A percentile compares a stretch with the other conserved stretches of the same genome.
Conservation (phyloP, 768 basidiomycete genomes). For the Tylopilus subfusipes region DNA sequence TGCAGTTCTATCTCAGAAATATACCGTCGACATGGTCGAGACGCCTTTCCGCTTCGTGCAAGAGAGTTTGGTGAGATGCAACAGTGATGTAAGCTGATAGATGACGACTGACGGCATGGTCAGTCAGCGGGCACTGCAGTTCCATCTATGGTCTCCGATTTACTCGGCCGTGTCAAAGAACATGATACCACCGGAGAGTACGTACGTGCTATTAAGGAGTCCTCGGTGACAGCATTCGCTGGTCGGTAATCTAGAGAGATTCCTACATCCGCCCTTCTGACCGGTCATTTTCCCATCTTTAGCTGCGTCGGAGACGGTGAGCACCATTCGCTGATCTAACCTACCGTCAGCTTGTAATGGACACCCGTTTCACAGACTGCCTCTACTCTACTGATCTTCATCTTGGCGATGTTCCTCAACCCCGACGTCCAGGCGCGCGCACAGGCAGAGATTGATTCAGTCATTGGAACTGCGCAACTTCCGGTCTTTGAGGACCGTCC, state of each 20-base stretch:
- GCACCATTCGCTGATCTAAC: background rate
- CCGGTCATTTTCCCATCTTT: background rate
- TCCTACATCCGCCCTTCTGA: background rate
- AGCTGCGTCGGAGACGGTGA: conserved; percentile 32
- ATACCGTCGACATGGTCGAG: conserved; percentile 23
- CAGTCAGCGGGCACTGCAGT: conserved; percentile 23
- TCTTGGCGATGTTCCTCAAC: conserved; percentile 36
- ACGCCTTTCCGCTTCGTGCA: conserved; percentile 34
- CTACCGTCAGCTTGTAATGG: background rate
- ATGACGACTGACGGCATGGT: background rate
- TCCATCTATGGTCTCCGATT: conserved; percentile 29
- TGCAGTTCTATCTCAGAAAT: conserved; percentile 23
- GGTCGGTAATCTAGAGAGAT: conserved; percentile 13
- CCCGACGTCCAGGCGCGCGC: conserved; percentile 38
- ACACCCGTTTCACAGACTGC: conserved; percentile 24
- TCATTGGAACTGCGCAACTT: conserved; percentile 30
- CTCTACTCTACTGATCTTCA: conserved; percentile 30
- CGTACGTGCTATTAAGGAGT: conserved; percentile 26
- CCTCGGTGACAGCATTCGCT: conserved; percentile 29
- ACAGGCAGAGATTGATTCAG: conserved; percentile 36
- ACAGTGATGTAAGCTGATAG: background rate
- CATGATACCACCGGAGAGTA: conserved; percentile 5
- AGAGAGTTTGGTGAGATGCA: conserved; percentile 28
- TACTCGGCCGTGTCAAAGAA: conserved; percentile 12
- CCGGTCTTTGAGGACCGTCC: conserved; percentile 30